A percentile compares a stretch with the other conserved stretches of the same genome.
phyloP scores from a whole-genome alignment of 352 stramenopile genomes.

The Globisporangium irregulare region DNA sequence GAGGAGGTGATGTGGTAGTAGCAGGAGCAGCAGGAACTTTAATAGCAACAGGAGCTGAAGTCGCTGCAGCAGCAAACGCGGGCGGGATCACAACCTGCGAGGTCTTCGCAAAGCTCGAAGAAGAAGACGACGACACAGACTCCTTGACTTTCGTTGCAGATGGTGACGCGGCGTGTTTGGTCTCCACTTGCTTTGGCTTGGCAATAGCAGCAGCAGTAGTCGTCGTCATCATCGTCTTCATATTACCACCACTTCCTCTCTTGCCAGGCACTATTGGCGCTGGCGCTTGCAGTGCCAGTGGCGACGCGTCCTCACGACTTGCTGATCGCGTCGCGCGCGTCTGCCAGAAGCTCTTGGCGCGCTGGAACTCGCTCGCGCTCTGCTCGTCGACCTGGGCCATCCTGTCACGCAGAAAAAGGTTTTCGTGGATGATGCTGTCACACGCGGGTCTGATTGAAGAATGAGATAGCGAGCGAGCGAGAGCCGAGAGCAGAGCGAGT shows the following conservation, averaged over 20 bases:
- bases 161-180: background rate
- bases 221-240: too few species aligned
- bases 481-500: background rate
- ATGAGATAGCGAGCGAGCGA: background rate
- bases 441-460: conserved; percentile 5
- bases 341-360: conserved; percentile 69
- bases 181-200: background rate
- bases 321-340: conserved; percentile 42
- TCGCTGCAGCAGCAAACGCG: background rate
- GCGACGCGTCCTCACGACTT: conserved; percentile 12
- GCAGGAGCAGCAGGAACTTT: background rate
- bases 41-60: background rate
- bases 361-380: conserved; percentile 33
- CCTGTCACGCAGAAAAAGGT: background rate
- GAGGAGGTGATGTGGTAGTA: background rate
- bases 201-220: background rate
- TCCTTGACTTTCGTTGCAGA: conserved; percentile 8
- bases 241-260: conserved; percentile 10
- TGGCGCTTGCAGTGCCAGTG: background rate
- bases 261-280: background rate
- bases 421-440: background rate
- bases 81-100: conserved; percentile 6
- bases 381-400: conserved; percentile 1
- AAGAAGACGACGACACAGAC: background rate
- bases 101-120: conserved; percentile 12